These are phyloP conservation scores for Phytopythium chamaehyphon DNA, from an alignment of 352 stramenopile genomes.

Conservation along the genomic window DNA sequence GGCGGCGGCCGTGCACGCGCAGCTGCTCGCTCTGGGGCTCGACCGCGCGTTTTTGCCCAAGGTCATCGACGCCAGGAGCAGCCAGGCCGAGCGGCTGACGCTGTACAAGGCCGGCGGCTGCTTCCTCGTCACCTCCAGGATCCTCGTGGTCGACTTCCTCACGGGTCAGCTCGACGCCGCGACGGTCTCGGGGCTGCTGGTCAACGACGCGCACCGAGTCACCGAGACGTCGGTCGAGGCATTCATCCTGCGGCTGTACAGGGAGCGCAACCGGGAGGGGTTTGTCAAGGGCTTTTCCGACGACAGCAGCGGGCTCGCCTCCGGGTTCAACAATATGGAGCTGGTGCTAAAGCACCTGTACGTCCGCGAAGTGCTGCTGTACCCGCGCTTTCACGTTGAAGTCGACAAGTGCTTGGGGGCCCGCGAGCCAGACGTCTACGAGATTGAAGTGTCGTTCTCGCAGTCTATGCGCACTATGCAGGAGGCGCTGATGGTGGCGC, in stretches of 20 bases:
- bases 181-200: constrained; percentile 91
- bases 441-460: constrained; percentile 92
- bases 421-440: constrained; percentile 88
- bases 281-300: constrained; percentile 98
- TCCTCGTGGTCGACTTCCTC: constrained; percentile 97
- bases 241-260: constrained; percentile 96
- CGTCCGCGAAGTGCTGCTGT: constrained; percentile 91
- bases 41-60: constrained; percentile 83
- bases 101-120: constrained; percentile 93
- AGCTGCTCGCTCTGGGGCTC: constrained; percentile 88
- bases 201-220: constrained; percentile 92
- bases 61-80: constrained; percentile 78
- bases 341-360: constrained; percentile 94
- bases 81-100: constrained; percentile 58
- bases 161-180: constrained; percentile 75
- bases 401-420: constrained; percentile 87
- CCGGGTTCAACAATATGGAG: constrained; percentile 94
- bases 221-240: constrained; percentile 94
- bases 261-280: constrained; percentile 80
- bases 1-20: constrained; percentile 61
- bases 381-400: constrained; percentile 94
- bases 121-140: constrained; percentile 94
- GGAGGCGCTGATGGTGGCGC: constrained; percentile 88
- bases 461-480: constrained; percentile 93
- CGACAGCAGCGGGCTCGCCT: constrained; percentile 85